Base-by-base conservation (phyloP, 2,329 filamentous ascomycete species). In the Pseudogymnoascus sp. region DNA sequence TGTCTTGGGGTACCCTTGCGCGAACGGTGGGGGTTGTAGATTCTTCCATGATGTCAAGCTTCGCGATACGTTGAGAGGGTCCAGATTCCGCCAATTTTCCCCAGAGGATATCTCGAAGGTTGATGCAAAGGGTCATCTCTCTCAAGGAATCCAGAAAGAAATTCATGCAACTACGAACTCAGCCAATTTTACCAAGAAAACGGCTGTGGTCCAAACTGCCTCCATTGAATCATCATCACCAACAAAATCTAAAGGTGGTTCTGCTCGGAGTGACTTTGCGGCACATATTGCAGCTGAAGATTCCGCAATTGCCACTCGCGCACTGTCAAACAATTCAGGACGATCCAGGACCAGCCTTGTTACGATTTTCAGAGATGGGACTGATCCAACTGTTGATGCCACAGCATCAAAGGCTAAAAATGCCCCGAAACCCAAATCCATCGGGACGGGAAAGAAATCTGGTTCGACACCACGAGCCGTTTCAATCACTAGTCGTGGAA, bases 201-300 rank as follows among this genome's bases (percentile, higher is more conserved):
- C 71, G 1, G 76, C 77, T 2, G 73, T 75, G 58, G 79, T 69
- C 4, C 79, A 72, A 18, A 75, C 77, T 4, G 74, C 70, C 14
- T 77, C 77, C 39, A 77, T 65, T 54, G 6, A 54, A 34, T 16
- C 25, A 30, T 16, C 47, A 11, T 54, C 47, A 3, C 47, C 47
- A 20, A n/a, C 47, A 34, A 54, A 54, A 32, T 34, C 47, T 6
- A 28, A 32, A 34, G 2, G 68, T 18, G 67, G 61, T 73, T 65
- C 47, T 32, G 47, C 28, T 54, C 32, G 47, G 47, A 28, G n/a
- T 6, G 28, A 20, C 11, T 54, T 54, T 18, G 47, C 47, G 4
- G 47, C 47, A 32, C 47, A 34, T 32, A 54, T 54, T 54, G 47
- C 47, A 18, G 16, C 47, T 12, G 28, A 18, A 6, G 47, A 54